Evolutionary conservation across 306 rosid genomes (phyloP), one percentile per base, ranked within the genome.

Genomic region (Alnus glutinosa): DNA sequence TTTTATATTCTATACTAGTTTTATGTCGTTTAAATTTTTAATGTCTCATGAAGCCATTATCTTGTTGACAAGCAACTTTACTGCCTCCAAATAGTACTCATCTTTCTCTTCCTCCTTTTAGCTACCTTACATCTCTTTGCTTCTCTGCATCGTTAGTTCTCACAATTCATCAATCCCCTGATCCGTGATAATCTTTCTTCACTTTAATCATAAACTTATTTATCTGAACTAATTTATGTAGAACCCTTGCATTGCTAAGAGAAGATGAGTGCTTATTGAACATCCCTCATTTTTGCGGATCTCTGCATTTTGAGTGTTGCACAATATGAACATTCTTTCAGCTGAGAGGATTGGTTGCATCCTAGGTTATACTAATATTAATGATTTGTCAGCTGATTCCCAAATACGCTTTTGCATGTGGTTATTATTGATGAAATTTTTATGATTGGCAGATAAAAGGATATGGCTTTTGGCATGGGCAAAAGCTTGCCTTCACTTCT

Each of bases 401-500:
- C 48, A 66, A 37, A 36, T 34, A 62, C 42, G 14, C 61, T 66
- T 67, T 6, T 67, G 70, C 49, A 66, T 46, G 12, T 32, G 46
- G 1, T 74, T 42, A 67, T 64, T 78, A 44, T 71, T 81, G 84
- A 75, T 68, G 51, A 62, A 75, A 62, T 72, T 86, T 74, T 48
- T 78, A 39, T 84, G 58, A 79, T 81, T 86, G 76, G 74, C 98
- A 93, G 99, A 95, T 93, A 93, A 90, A 92, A 95, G 96, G 88
- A 81, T 95, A 79, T 95, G 92, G 97, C 84, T 95, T 79, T 86
- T 95, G 88, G 92, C 85, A 55, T 91, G 92, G 92, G 98, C 97
- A 84, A 97, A 95, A 81, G 87, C 96, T 84, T 91, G 93, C 86
- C 89, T 95, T 84, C 87, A 93, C 85, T 90, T 93, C 89, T 93